phyloP scores from a whole-genome alignment of 768 basidiomycete genomes.

The Mycena capillaripes region DNA sequence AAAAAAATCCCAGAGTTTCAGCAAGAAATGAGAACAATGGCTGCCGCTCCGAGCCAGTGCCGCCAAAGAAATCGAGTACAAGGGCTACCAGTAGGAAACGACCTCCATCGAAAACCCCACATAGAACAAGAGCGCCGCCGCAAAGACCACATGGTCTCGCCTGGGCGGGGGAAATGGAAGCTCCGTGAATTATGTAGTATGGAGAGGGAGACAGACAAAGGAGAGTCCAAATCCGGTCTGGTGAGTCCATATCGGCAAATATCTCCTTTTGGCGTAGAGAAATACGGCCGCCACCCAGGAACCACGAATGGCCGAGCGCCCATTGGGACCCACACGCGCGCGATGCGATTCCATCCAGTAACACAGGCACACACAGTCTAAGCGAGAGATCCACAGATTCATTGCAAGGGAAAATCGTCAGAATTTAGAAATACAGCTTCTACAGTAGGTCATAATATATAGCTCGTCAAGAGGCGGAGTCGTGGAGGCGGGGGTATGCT shows the following conservation, averaged over 20 bases:
- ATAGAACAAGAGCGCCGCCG: not conserved
- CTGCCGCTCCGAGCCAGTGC: no score
- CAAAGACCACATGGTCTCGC: not conserved
- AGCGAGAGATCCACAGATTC: not conserved
- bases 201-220: not conserved
- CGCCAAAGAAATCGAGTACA: not conserved
- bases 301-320: not conserved
- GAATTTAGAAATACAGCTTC: constrained; percentile 32
- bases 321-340: not conserved
- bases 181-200: no score
- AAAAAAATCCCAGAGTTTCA: no score
- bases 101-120: not conserved
- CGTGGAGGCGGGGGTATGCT: not conserved
- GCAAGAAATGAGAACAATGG: not conserved
- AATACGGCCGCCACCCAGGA: not conserved
- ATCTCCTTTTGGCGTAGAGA: not conserved
- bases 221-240: not conserved
- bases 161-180: not conserved
- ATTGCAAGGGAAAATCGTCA: not conserved
- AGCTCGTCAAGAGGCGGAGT: constrained; percentile 22
- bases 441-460: constrained; percentile 26
- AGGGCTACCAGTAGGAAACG: not conserved
- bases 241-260: no score
- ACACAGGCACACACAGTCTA: not conserved
- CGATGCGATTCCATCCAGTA: no score